These are phyloP conservation scores for Vitis cinerea DNA, from an alignment of 164 flowering plant species.

Conservation along the genomic window DNA sequence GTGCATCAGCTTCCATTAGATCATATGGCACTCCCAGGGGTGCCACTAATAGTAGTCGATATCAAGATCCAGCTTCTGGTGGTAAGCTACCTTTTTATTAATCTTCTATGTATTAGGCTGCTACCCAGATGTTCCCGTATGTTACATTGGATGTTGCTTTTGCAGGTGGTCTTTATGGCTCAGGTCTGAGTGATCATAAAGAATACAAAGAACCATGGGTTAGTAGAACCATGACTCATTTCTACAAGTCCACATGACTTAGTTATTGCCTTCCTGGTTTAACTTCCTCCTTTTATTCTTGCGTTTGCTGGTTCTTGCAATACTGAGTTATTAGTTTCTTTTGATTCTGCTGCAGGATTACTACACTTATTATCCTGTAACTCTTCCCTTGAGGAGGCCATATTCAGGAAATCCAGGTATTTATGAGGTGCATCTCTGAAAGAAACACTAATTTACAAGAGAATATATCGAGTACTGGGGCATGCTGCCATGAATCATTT, in stretches of 20 bases:
- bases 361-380: conserved; percentile 54
- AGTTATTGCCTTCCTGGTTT: background rate
- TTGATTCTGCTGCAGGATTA: conserved; percentile 46
- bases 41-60: conserved; percentile 7
- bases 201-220: conserved; percentile 72
- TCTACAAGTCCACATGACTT: background rate
- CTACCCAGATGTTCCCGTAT: background rate
- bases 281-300: background rate
- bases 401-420: conserved; percentile 75
- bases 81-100: conserved; percentile 13
- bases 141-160: conserved; percentile 1
- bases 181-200: conserved; percentile 21
- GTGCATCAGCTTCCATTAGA: conserved; percentile 24
- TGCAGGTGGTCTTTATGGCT: conserved; percentile 23
- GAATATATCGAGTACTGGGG: background rate
- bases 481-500: background rate
- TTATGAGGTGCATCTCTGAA: background rate
- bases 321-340: background rate
- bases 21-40: conserved; percentile 29
- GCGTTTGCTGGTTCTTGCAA: background rate
- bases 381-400: conserved; percentile 64
- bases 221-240: conserved; percentile 11
- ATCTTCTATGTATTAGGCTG: background rate
- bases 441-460: background rate
- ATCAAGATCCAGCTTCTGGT: conserved; percentile 18